Evolutionary conservation across 331 rosid species (phyloP).

Genomic region (Erythrophleum ivorense): DNA sequence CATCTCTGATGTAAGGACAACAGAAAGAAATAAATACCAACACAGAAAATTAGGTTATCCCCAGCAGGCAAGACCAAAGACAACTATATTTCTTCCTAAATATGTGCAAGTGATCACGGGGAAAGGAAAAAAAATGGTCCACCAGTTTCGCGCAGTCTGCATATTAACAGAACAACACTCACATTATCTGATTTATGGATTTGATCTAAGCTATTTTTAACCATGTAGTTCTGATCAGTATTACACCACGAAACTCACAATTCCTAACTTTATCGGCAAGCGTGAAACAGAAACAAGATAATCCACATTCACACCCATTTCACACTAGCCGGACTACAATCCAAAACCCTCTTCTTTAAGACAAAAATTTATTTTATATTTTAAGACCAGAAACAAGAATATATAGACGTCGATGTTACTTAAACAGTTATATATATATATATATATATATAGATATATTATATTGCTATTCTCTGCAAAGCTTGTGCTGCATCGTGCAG

Average conservation of each 20-base stretch:
- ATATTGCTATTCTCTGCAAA: slow-evolving; percentile 53
- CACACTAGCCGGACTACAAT: not conserved
- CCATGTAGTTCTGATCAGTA: not conserved
- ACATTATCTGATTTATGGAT: not conserved
- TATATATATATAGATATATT: slow-evolving; percentile 9
- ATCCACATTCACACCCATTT: not conserved
- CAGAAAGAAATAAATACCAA: not conserved
- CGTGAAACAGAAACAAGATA: not conserved
- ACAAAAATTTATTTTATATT: not conserved
- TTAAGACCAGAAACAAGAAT: slow-evolving; percentile 15
- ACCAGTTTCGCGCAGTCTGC: not conserved
- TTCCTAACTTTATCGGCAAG: not conserved
- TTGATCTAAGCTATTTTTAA: not conserved
- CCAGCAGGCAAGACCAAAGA: not conserved
- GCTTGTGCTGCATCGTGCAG: slow-evolving; percentile 43
- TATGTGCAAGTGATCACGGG: not conserved
- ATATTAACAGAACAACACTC: not conserved
- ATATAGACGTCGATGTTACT: not conserved
- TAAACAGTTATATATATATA: slow-evolving; percentile 22
- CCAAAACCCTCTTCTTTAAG: not conserved
- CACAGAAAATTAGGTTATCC: too few species aligned
- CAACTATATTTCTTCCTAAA: not conserved
- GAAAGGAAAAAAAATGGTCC: not conserved
- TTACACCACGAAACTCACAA: not conserved
- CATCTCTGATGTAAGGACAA: not conserved